Evolutionary conservation across 2,329 filamentous ascomycete species (phyloP).

Genomic region (Fusarium globosum): DNA sequence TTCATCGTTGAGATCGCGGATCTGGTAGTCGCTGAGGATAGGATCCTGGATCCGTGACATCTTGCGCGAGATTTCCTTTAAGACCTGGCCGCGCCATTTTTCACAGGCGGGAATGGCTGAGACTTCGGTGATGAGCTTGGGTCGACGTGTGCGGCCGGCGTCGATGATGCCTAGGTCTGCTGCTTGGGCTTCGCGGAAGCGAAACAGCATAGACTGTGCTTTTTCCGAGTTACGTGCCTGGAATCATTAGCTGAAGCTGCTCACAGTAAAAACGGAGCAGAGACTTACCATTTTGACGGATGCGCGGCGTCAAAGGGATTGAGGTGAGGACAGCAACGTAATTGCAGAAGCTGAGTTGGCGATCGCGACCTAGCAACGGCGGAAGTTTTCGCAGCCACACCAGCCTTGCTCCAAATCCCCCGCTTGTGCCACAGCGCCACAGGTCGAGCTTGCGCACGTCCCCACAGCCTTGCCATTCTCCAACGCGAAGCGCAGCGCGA

Average conservation of each 20-base stretch:
- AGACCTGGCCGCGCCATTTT: constrained; percentile 97
- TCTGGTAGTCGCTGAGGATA: constrained; percentile 93
- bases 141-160: constrained; percentile 86
- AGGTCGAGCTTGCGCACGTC: constrained; percentile 6
- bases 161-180: constrained; percentile 97
- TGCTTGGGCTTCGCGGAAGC: constrained; percentile 97
- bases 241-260: not conserved
- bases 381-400: constrained; percentile 44
- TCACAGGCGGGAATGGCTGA: constrained; percentile 88
- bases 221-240: constrained; percentile 98
- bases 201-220: constrained; percentile 99
- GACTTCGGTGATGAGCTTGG: constrained; percentile 89
- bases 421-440: constrained; percentile 31
- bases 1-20: constrained; percentile 97
- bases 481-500: constrained; percentile 10
- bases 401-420: constrained; percentile 32
- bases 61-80: constrained; percentile 97
- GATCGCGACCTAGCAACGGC: constrained; percentile 31
- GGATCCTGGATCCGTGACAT: constrained; percentile 95
- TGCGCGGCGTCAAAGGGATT: constrained; percentile 14
- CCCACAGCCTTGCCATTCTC: constrained; percentile 35
- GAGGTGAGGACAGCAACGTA: constrained; percentile 6
- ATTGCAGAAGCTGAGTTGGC: constrained; percentile 26
- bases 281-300: constrained; percentile 44
- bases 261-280: fast-evolving